phyloP scores from a whole-genome alignment of 2,329 filamentous ascomycete genomes.

The Knoxdaviesia proteae region DNA sequence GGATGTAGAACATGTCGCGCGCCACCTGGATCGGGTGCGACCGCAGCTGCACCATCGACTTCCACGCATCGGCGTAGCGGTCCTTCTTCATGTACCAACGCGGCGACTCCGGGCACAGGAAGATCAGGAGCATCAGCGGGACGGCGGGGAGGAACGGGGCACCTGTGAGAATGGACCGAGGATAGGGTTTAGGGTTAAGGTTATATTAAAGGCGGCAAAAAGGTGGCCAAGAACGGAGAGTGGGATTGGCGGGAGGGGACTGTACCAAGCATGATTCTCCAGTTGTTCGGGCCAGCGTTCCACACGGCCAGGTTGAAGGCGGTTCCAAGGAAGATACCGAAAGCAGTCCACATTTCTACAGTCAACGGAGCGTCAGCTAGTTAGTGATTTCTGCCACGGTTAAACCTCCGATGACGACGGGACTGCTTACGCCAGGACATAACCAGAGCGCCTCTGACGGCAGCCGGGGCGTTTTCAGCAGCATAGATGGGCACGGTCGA shows the following conservation, averaged over 20 bases:
- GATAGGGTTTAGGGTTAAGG: too few relatives aligned
- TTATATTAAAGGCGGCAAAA: too few relatives aligned
- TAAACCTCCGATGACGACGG: slow-evolving; percentile 9
- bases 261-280: slow-evolving; percentile 34
- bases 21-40: slow-evolving; percentile 39
- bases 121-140: slow-evolving; percentile 34
- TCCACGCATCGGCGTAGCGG: slow-evolving; percentile 30
- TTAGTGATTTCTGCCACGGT: slow-evolving; percentile 8
- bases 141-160: slow-evolving; percentile 45
- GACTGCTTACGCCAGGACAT: slow-evolving; percentile 27
- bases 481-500: slow-evolving; percentile 30
- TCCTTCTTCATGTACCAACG: slow-evolving; percentile 46
- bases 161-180: slow-evolving; percentile 4
- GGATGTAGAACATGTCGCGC: slow-evolving; percentile 39
- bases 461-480: slow-evolving; percentile 28
- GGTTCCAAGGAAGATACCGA: slow-evolving; percentile 42
- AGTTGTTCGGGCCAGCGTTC: slow-evolving; percentile 31
- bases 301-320: slow-evolving; percentile 44
- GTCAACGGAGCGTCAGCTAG: background rate
- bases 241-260: slow-evolving; percentile 20
- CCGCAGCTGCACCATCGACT: slow-evolving; percentile 32
- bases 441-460: slow-evolving; percentile 30
- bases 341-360: slow-evolving; percentile 29
- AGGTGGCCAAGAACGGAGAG: too few relatives aligned
- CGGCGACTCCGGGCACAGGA: slow-evolving; percentile 42